Evolutionary conservation across 805 yeast genomes (phyloP).

Genomic region (Yarrowia phangngaensis): DNA sequence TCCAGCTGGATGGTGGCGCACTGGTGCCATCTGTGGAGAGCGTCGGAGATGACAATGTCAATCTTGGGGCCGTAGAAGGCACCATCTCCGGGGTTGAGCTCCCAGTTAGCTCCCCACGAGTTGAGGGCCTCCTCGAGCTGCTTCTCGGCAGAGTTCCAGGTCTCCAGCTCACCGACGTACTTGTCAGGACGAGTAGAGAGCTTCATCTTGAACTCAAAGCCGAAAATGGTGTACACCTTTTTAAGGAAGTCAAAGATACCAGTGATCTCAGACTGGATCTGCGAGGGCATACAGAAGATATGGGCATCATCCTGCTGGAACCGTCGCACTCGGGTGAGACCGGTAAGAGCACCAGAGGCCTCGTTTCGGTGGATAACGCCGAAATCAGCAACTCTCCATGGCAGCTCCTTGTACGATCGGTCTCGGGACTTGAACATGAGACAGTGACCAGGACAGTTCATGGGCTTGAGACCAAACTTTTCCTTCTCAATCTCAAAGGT

Average conservation of each 20-base stretch:
- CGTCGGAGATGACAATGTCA: constrained; percentile 93
- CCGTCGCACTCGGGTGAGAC: constrained; percentile 94
- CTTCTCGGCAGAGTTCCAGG: constrained; percentile 89
- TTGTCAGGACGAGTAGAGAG: constrained; percentile 96
- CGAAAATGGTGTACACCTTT: constrained; percentile 83
- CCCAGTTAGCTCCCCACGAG: constrained; percentile 88
- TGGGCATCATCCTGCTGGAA: constrained; percentile 99
- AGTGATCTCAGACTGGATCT: constrained; percentile 80
- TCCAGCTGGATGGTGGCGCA: constrained; percentile 98
- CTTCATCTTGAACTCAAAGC: constrained; percentile 94
- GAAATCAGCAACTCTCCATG: constrained; percentile 98
- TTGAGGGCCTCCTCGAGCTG: constrained; percentile 79
- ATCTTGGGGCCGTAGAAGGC: constrained; percentile 97
- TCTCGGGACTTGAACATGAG: constrained; percentile 86
- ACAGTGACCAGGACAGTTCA: constrained; percentile 77
- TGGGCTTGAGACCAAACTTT: constrained; percentile 88
- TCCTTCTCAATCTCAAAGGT: constrained; percentile 96
- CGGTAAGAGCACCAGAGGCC: constrained; percentile 90
- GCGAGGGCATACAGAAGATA: constrained; percentile 90
- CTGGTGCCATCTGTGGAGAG: constrained; percentile 94
- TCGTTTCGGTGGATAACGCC: constrained; percentile 98
- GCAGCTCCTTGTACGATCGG: constrained; percentile 93
- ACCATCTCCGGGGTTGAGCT: constrained; percentile 94
- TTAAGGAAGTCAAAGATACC: constrained; percentile 82
- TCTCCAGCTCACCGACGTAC: constrained; percentile 87